These are phyloP conservation scores for Saccharomyces hybrid DNA, from an alignment of 1,139 yeast species.

Conservation along the genomic window DNA sequence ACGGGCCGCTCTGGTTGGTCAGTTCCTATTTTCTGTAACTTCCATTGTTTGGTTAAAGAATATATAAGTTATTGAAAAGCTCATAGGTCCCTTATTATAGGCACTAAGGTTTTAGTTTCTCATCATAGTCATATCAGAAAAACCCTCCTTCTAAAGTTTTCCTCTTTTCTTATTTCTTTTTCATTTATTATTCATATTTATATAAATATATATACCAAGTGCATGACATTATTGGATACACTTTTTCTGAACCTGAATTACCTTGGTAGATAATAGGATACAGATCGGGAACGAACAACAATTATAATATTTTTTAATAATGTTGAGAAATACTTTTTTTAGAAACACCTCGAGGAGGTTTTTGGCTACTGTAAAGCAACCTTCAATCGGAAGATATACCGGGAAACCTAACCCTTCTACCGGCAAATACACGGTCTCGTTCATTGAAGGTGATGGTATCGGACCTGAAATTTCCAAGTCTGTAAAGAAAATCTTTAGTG, in stretches of 20 bases:
- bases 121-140: constrained; percentile 9
- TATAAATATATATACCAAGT: neutral
- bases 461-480: constrained; percentile 94
- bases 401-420: constrained; percentile 35
- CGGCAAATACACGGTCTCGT: constrained; percentile 84
- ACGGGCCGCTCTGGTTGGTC: neutral
- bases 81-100: neutral
- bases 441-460: constrained; percentile 98
- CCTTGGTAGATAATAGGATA: neutral
- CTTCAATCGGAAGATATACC: constrained; percentile 23
- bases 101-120: neutral
- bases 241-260: neutral
- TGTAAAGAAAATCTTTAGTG: constrained; percentile 82
- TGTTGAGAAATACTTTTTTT: constrained; percentile 3
- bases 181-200: neutral
- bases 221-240: neutral
- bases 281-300: neutral
- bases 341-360: constrained; percentile 2
- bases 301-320: neutral
- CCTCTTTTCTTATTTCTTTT: constrained; percentile 12
- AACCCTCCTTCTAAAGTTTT: constrained; percentile 16
- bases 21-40: neutral
- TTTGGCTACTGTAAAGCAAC: constrained; percentile 6
- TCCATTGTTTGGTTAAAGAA: neutral
- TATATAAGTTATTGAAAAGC: neutral